phyloP scores from a whole-genome alignment of 306 rosid genomes.

The Trifolium pratense region DNA sequence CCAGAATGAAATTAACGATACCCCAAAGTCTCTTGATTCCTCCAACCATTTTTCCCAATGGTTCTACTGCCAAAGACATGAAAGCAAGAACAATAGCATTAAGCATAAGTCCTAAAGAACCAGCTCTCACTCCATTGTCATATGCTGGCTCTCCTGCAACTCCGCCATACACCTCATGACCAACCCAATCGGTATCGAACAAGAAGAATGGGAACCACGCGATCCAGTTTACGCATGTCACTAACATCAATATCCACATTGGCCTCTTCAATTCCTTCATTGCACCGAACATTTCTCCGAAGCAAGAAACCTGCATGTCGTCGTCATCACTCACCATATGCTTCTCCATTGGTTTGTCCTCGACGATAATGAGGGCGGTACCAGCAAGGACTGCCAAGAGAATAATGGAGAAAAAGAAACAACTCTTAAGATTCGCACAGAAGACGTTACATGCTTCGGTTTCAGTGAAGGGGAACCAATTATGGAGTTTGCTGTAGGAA shows the following conservation, averaged over 20 bases:
- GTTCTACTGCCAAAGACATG: conserved; percentile 35
- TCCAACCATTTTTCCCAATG: conserved; percentile 24
- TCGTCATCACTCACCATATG: neutral
- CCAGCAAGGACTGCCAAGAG: conserved; percentile 25
- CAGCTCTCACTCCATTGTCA: conserved; percentile 1
- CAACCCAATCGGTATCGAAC: neutral
- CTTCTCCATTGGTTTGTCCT: neutral
- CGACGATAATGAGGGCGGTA: conserved; percentile 44
- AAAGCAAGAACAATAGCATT: conserved; percentile 33
- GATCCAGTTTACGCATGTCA: conserved; percentile 19
- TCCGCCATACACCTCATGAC: neutral
- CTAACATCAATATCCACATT: conserved; percentile 65
- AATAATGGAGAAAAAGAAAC: conserved; percentile 65
- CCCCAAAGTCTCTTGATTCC: conserved; percentile 37
- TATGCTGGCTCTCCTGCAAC: conserved; percentile 31
- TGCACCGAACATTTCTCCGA: conserved; percentile 45
- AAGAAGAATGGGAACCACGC: neutral
- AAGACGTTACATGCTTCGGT: conserved; percentile 67
- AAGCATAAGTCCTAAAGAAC: conserved; percentile 14
- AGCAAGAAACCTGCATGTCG: conserved; percentile 5
- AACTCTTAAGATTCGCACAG: conserved; percentile 76
- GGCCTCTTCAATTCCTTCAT: conserved; percentile 54
- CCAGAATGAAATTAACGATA: conserved; percentile 24
- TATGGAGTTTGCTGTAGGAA: conserved; percentile 43
- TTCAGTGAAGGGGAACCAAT: conserved; percentile 50